Percentiles rank a stretch among this genome's conserved stretches.
Evolutionary conservation across 169 alveolate species (phyloP).

Genomic region (Plasmodium relictum): DNA sequence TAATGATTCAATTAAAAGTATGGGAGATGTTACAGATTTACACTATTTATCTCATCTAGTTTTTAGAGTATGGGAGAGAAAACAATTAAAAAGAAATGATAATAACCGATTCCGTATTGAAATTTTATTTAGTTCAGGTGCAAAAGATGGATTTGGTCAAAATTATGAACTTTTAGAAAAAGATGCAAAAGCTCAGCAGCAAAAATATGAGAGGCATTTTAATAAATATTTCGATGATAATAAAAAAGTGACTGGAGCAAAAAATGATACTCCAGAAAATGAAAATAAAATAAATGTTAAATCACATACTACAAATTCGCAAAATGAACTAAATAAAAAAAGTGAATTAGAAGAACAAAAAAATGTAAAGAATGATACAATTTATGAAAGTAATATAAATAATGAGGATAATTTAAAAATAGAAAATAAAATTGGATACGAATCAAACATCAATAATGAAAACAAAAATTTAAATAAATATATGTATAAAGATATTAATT

Average conservation of each 20-base stretch:
- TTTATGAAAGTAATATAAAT: too few relatives aligned
- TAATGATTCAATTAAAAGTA: conserved; percentile 78
- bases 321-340: too few relatives aligned
- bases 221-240: conserved; percentile 77
- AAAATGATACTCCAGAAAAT: not conserved
- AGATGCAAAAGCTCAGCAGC: conserved; percentile 84
- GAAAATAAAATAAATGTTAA: too few relatives aligned
- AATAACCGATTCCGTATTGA: conserved; percentile 82
- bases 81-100: conserved; percentile 66
- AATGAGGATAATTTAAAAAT: too few relatives aligned
- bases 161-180: conserved; percentile 81
- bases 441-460: too few relatives aligned
- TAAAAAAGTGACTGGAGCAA: not conserved
- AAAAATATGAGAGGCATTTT: conserved; percentile 83
- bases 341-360: too few relatives aligned
- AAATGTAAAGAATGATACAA: too few relatives aligned
- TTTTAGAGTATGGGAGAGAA: conserved; percentile 89
- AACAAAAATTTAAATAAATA: too few relatives aligned
- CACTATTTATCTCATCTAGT: conserved; percentile 90
- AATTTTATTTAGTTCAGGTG: conserved; percentile 89
- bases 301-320: too few relatives aligned
- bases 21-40: conserved; percentile 83
- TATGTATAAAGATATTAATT: too few relatives aligned
- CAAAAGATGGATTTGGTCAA: conserved; percentile 88
- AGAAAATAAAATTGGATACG: too few relatives aligned